These are phyloP conservation scores for Erigeron canadensis DNA, from an alignment of 129 eudicot genomes.

Conservation along the genomic window DNA sequence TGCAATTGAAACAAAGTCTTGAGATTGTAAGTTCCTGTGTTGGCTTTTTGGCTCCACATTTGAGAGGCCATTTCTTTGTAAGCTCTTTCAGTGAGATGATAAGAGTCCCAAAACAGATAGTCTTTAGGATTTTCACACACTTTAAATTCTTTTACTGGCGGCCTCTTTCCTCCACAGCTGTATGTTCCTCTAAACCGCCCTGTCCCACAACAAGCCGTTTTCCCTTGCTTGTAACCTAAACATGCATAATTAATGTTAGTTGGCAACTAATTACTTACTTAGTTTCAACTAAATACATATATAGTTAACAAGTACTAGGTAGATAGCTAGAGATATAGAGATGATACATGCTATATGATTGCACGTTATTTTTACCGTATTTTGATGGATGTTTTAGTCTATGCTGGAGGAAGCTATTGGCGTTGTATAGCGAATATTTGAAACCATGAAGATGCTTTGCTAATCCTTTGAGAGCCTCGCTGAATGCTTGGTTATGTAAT, in stretches of 20 bases:
- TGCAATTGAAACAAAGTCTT: constrained; percentile 34
- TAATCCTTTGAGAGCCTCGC: constrained; percentile 34
- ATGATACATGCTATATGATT: background rate
- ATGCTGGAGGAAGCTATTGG: constrained; percentile 29
- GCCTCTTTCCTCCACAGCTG: constrained; percentile 76
- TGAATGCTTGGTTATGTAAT: constrained; percentile 52
- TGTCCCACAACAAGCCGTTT: constrained; percentile 73
- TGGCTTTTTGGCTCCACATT: constrained; percentile 45
- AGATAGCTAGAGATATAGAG: too few relatives aligned
- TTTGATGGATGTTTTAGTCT: constrained; percentile 49
- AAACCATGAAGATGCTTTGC: constrained; percentile 45
- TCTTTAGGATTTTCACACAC: constrained; percentile 54
- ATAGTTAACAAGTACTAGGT: too few relatives aligned
- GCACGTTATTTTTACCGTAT: constrained; percentile 43
- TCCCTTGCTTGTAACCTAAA: constrained; percentile 65
- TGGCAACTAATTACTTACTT: too few relatives aligned
- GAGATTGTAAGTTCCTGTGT: constrained; percentile 33
- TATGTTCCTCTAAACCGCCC: constrained; percentile 59
- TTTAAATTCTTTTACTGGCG: constrained; percentile 43
- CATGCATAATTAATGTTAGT: too few relatives aligned
- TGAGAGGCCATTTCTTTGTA: constrained; percentile 44
- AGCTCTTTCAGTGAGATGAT: constrained; percentile 47
- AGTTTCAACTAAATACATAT: too few relatives aligned
- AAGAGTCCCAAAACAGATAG: constrained; percentile 61
- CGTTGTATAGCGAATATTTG: constrained; percentile 53